Percentiles rank a stretch among this genome's conserved stretches.
Conservation (phyloP, 108 stramenopile genomes). For the Fistulifera pelliculosa region DNA sequence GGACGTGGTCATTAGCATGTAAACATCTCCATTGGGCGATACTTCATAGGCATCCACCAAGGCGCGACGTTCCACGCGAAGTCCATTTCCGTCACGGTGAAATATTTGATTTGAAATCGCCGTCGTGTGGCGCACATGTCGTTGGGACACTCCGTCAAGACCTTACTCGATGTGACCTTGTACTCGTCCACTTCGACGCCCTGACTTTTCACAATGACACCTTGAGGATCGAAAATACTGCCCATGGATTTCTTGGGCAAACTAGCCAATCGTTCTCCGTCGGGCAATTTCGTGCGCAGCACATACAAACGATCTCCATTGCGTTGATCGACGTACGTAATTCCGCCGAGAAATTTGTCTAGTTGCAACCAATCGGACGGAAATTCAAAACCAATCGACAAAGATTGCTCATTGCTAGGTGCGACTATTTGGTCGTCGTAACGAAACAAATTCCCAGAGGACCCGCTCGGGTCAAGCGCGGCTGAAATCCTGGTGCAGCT, state of each 20-base stretch:
- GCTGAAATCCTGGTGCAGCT: constrained; percentile 16
- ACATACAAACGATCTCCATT: constrained; percentile 74
- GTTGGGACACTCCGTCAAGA: neutral
- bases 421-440: constrained; percentile 20
- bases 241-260: constrained; percentile 45
- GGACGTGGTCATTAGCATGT: constrained; percentile 63
- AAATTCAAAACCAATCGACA: constrained; percentile 31
- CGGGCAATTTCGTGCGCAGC: constrained; percentile 45
- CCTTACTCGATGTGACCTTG: constrained; percentile 26
- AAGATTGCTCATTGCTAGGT: constrained; percentile 7
- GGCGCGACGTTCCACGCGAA: constrained; percentile 59
- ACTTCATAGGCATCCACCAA: constrained; percentile 68
- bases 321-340: constrained; percentile 74
- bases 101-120: constrained; percentile 51
- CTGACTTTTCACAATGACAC: constrained; percentile 37
- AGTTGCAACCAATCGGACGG: constrained; percentile 75
- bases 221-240: constrained; percentile 45
- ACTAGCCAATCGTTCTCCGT: constrained; percentile 27
- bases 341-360: constrained; percentile 48
- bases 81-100: constrained; percentile 55
- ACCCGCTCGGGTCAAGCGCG: constrained; percentile 13
- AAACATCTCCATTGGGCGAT: constrained; percentile 22
- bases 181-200: constrained; percentile 57
- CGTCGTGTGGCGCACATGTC: constrained; percentile 22
- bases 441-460: constrained; percentile 21